Conservation (phyloP, 768 basidiomycete genomes). For the Pholiota microspora region DNA sequence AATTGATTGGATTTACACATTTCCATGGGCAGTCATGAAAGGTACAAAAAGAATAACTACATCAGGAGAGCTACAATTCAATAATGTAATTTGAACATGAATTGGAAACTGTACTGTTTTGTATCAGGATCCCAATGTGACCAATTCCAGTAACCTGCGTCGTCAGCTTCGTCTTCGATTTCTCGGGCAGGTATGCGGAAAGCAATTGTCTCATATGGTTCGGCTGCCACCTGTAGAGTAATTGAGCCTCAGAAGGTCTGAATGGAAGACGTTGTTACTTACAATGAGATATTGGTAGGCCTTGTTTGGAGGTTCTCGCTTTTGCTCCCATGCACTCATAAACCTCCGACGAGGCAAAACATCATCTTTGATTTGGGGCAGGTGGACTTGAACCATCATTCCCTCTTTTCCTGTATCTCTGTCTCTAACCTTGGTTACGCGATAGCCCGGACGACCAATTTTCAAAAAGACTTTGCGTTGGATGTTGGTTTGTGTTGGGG, state of each 20-base stretch:
- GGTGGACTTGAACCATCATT: slow-evolving; percentile 95
- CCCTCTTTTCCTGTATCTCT: slow-evolving; percentile 89
- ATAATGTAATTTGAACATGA: slow-evolving; percentile 80
- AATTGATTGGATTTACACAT: no score
- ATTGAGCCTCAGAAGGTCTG: slow-evolving; percentile 7
- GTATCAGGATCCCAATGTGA: slow-evolving; percentile 99
- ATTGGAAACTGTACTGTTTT: slow-evolving; percentile 97
- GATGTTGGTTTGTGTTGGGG: slow-evolving; percentile 73
- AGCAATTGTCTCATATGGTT: slow-evolving; percentile 98
- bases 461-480: slow-evolving; percentile 95
- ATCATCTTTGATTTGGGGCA: slow-evolving; percentile 89
- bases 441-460: slow-evolving; percentile 93
- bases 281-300: slow-evolving; percentile 98
- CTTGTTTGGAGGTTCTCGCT: slow-evolving; percentile 91
- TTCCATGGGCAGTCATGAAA: no score
- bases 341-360: slow-evolving; percentile 86
- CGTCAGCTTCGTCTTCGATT: slow-evolving; percentile 92
- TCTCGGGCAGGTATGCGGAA: slow-evolving; percentile 97
- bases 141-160: slow-evolving; percentile 94
- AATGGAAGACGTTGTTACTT: slow-evolving; percentile 30
- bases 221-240: slow-evolving; percentile 82
- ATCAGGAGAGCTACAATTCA: slow-evolving; percentile 19
- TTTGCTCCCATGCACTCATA: slow-evolving; percentile 99
- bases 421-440: slow-evolving; percentile 96
- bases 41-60: slow-evolving; percentile 8